A percentile compares a stretch with the other conserved stretches of the same genome.
Conservation (phyloP, 176 grass and related monocot species). For the Typha latifolia region DNA sequence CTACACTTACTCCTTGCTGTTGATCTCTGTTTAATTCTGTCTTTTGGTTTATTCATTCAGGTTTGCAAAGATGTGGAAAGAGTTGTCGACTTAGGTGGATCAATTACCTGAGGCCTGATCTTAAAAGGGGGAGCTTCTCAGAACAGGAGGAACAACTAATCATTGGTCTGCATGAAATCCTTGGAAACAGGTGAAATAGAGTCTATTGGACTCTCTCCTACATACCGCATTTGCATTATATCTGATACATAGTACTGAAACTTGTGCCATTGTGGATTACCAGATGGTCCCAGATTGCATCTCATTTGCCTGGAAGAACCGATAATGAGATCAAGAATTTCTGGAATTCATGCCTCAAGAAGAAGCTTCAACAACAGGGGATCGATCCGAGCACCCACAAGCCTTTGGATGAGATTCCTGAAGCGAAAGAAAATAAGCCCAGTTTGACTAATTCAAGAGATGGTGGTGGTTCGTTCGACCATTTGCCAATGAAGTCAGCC, state of each 20-base stretch:
- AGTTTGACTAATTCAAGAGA: background rate
- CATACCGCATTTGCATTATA: background rate
- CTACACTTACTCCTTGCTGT: constrained; percentile 7
- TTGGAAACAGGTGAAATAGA: constrained; percentile 54
- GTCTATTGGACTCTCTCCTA: background rate
- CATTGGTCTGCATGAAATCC: constrained; percentile 57
- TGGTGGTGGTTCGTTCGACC: background rate
- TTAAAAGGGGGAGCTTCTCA: constrained; percentile 86
- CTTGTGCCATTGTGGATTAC: background rate
- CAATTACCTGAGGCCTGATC: constrained; percentile 80
- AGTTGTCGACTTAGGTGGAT: constrained; percentile 90
- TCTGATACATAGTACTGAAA: background rate
- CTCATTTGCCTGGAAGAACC: constrained; percentile 71
- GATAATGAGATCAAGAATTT: constrained; percentile 97
- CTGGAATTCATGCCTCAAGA: constrained; percentile 89
- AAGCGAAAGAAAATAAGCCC: constrained; percentile 2
- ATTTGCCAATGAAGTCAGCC: constrained; percentile 6
- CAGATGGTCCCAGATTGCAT: constrained; percentile 91
- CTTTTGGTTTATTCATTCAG: constrained; percentile 23
- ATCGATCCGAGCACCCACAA: constrained; percentile 79
- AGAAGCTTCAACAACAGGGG: constrained; percentile 71
- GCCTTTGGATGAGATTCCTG: constrained; percentile 14
- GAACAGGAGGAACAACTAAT: constrained; percentile 85
- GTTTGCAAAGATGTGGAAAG: constrained; percentile 89
- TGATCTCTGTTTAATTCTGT: background rate